Evolutionary conservation across 805 yeast species (phyloP).

Genomic region (Hemisphaericaspora nanyangensis): DNA sequence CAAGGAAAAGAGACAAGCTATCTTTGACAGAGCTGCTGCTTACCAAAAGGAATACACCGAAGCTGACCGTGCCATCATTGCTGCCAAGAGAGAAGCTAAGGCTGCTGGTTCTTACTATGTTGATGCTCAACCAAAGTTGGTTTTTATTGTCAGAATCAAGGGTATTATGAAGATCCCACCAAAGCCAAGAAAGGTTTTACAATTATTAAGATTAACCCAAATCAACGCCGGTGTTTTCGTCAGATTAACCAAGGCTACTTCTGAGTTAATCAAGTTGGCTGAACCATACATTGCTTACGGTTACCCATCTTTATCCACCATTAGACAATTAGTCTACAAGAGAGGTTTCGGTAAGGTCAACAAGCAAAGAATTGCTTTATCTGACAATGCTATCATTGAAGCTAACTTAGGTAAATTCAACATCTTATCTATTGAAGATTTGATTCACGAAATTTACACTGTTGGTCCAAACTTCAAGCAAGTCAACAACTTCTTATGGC

Average conservation of each 20-base stretch:
- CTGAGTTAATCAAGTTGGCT: slow-evolving; percentile 87
- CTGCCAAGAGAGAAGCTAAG: slow-evolving; percentile 91
- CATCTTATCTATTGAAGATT: slow-evolving; percentile 86
- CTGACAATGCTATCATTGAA: slow-evolving; percentile 87
- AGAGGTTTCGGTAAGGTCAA: slow-evolving; percentile 97
- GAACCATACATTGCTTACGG: slow-evolving; percentile 98
- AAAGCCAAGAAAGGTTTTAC: slow-evolving; percentile 98
- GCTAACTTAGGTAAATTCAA: slow-evolving; percentile 88
- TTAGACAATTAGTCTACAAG: slow-evolving; percentile 92
- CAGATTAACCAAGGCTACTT: slow-evolving; percentile 92
- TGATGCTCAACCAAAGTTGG: slow-evolving; percentile 91
- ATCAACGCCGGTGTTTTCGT: slow-evolving; percentile 94
- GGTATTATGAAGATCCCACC: slow-evolving; percentile 99
- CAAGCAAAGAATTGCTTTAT: slow-evolving; percentile 90
- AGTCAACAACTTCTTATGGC: slow-evolving; percentile 98
- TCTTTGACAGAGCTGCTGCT: slow-evolving; percentile 93
- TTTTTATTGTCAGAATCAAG: slow-evolving; percentile 96
- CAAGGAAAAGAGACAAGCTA: slow-evolving; percentile 58
- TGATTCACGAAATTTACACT: slow-evolving; percentile 93
- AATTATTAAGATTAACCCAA: slow-evolving; percentile 88
- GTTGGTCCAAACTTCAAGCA: slow-evolving; percentile 99
- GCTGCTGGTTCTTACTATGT: slow-evolving; percentile 93
- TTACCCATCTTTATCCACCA: slow-evolving; percentile 90
- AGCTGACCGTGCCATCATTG: slow-evolving; percentile 82
- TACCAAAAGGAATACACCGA: slow-evolving; percentile 92